A percentile compares a stretch with the other conserved stretches of the same genome.
These are phyloP conservation scores for carrot (Daucus carota) DNA, from an alignment of 129 eudicot genomes.

Conservation along the genomic window DH1_v3.0 NC_030384.2:30530501-30531000, in stretches of 20 bases:
- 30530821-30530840: slow-evolving; percentile 40
- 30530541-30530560: slow-evolving; percentile 75
- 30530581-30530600: slow-evolving; percentile 48
- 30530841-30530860: slow-evolving; percentile 63
- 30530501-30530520: slow-evolving; percentile 68
- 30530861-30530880: slow-evolving; percentile 90
- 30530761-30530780: slow-evolving; percentile 62
- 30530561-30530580: slow-evolving; percentile 62
- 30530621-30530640: background rate
- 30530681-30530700: slow-evolving; percentile 61
- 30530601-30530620: slow-evolving; percentile 11
- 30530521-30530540: slow-evolving; percentile 89
- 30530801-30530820: slow-evolving; percentile 67
- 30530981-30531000: background rate
- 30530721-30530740: slow-evolving; percentile 29
- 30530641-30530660: background rate
- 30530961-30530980: background rate
- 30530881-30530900: slow-evolving; percentile 41
- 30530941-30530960: background rate
- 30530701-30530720: slow-evolving; percentile 57
- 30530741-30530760: slow-evolving; percentile 46
- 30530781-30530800: slow-evolving; percentile 51
- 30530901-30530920: background rate
- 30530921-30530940: background rate
- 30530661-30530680: slow-evolving; percentile 62